phyloP scores from a whole-genome alignment of 176 grass and related monocot genomes.

The Bromus sterilis region DNA sequence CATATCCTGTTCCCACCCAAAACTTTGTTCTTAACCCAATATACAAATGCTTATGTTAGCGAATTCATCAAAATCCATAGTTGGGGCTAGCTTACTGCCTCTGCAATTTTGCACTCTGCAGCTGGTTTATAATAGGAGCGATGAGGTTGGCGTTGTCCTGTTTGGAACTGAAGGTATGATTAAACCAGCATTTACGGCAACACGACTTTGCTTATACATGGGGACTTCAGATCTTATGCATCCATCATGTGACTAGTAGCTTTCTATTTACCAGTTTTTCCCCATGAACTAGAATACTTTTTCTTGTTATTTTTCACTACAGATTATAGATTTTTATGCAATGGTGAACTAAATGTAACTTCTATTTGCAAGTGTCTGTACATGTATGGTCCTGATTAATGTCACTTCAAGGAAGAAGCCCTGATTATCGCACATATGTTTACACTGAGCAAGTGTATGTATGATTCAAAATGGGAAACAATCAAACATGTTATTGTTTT shows the following conservation, averaged over 20 bases:
- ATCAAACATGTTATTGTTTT: neutral
- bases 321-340: neutral
- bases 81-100: neutral
- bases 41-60: neutral
- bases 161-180: constrained; percentile 72
- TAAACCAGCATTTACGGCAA: neutral
- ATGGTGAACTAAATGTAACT: neutral
- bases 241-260: neutral
- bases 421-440: neutral
- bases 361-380: neutral
- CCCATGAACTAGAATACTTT: neutral
- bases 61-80: too few species aligned
- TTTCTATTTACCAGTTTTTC: neutral
- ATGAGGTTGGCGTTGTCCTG: constrained; percentile 64
- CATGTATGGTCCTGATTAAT: neutral
- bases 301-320: neutral
- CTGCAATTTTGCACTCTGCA: constrained; percentile 14
- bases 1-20: neutral
- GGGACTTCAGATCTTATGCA: neutral
- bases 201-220: neutral
- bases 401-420: neutral
- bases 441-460: neutral
- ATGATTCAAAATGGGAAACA: neutral
- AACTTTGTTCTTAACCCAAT: neutral
- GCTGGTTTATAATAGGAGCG: constrained; percentile 63